Conservation (phyloP, 192 early-diverging fungal genomes). For the Haplosporangium gracile region DNA sequence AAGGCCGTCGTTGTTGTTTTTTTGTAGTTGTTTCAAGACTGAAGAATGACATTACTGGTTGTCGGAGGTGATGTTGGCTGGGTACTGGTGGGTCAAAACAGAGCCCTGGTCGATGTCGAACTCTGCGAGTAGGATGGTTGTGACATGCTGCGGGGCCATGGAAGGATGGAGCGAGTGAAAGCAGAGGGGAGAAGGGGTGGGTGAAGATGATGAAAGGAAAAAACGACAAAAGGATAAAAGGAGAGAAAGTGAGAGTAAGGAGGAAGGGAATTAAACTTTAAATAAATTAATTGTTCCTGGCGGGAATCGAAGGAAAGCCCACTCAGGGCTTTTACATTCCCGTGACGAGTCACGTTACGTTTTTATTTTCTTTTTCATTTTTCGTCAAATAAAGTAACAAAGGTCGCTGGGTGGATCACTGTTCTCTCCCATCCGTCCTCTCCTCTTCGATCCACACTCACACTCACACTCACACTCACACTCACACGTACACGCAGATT, state of each 20-base stretch:
- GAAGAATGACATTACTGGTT: slow-evolving; percentile 68
- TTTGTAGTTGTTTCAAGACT: too few species aligned
- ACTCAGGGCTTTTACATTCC: not conserved
- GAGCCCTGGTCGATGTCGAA: slow-evolving; percentile 97
- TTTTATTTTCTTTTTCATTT: not conserved
- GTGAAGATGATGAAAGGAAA: not conserved
- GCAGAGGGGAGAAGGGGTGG: not conserved
- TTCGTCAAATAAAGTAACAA: too few species aligned
- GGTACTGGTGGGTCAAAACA: slow-evolving; percentile 89
- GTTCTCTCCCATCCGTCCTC: not conserved
- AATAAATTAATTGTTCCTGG: not conserved
- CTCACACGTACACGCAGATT: not conserved
- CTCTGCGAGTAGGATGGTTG: slow-evolving; percentile 92
- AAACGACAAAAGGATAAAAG: not conserved
- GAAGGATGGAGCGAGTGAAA: not conserved
- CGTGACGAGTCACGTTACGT: not conserved
- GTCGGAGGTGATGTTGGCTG: slow-evolving; percentile 84
- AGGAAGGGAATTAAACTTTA: not conserved
- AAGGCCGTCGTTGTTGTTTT: too few species aligned
- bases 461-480: not conserved
- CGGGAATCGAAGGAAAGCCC: not conserved
- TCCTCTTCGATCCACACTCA: not conserved
- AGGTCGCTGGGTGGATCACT: not conserved
- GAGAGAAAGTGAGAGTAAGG: not conserved
- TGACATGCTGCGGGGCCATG: slow-evolving; percentile 71